These are phyloP conservation scores for Allantophomopsis cytisporea DNA, from an alignment of 2,329 filamentous ascomycete genomes.

Conservation along the genomic window DNA sequence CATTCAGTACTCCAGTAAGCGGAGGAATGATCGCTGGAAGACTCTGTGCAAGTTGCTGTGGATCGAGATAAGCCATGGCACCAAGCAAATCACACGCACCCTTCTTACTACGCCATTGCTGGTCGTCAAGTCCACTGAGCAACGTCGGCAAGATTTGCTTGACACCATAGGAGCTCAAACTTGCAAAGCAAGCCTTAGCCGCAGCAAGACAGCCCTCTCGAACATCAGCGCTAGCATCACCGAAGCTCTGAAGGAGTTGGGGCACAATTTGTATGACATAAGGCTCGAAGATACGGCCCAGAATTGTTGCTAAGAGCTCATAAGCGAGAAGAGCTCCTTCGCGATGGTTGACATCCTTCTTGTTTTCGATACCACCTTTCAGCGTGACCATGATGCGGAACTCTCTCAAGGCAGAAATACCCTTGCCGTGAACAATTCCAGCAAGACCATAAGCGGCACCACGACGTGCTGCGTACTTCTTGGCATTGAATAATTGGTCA, in stretches of 20 bases:
- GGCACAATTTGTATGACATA: constrained; percentile 95
- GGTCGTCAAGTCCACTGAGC: constrained; percentile 81
- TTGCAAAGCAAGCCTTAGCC: constrained; percentile 87
- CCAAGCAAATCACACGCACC: constrained; percentile 92
- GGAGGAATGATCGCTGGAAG: constrained; percentile 95
- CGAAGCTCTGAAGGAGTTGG: constrained; percentile 77
- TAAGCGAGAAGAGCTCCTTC: constrained; percentile 84
- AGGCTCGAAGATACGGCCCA: constrained; percentile 85
- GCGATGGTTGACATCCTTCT: constrained; percentile 79
- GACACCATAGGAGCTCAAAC: constrained; percentile 88
- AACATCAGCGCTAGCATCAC: constrained; percentile 77
- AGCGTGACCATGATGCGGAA: constrained; percentile 76
- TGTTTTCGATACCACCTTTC: constrained; percentile 78
- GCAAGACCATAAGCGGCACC: constrained; percentile 92
- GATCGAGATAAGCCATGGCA: constrained; percentile 97
- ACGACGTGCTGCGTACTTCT: constrained; percentile 84
- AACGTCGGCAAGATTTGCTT: constrained; percentile 88
- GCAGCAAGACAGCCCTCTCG: constrained; percentile 87
- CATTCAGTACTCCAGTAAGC: constrained; percentile 83
- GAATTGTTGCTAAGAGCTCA: constrained; percentile 74
- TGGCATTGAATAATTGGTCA: constrained; percentile 70
- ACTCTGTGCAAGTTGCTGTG: constrained; percentile 83
- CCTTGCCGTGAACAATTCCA: constrained; percentile 79
- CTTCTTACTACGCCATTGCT: constrained; percentile 97
- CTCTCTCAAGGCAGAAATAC: constrained; percentile 69